A percentile compares a stretch with the other conserved stretches of the same genome.
These are phyloP conservation scores for Solanum corneliomulleri DNA, from an alignment of 257 asterid genomes.

Conservation along the genomic window DNA sequence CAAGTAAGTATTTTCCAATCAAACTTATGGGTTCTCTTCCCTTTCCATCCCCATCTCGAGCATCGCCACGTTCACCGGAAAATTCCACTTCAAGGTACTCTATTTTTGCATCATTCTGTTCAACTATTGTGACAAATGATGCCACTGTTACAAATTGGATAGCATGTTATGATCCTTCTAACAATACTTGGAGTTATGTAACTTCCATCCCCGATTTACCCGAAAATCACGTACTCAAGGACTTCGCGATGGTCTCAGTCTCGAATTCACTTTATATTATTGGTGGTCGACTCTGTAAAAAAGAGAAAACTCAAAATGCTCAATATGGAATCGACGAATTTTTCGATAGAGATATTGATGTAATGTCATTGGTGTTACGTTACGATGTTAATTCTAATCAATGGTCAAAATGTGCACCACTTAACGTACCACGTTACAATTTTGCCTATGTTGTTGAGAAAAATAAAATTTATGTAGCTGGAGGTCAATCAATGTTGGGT, in stretches of 20 bases:
- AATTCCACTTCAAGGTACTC: background rate
- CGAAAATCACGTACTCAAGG: conserved; percentile 24
- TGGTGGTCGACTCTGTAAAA: conserved; percentile 28
- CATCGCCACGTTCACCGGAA: background rate
- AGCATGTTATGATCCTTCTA: conserved; percentile 16
- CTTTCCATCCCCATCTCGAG: background rate
- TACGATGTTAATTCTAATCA: conserved; percentile 5
- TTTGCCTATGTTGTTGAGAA: conserved; percentile 33
- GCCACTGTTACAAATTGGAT: conserved; percentile 19
- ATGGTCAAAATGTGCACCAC: conserved; percentile 30
- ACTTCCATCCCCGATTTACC: conserved; percentile 14
- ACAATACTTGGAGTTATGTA: conserved; percentile 9
- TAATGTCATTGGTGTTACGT: conserved; percentile 15
- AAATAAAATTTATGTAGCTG: conserved; percentile 28
- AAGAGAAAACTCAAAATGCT: background rate
- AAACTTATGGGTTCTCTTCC: background rate
- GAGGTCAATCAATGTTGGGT: conserved; percentile 25
- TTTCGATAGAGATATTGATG: conserved; percentile 7
- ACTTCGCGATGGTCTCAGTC: conserved; percentile 25
- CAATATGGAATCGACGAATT: background rate
- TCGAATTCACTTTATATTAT: conserved; percentile 21
- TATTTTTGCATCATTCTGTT: conserved; percentile 22
- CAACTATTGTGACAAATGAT: background rate
- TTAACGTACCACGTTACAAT: conserved; percentile 27
- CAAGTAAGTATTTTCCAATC: background rate